Evolutionary conservation across 306 rosid genomes (phyloP), one percentile per base, ranked within the genome.

Genomic region (Cucumis cinereus): DNA sequence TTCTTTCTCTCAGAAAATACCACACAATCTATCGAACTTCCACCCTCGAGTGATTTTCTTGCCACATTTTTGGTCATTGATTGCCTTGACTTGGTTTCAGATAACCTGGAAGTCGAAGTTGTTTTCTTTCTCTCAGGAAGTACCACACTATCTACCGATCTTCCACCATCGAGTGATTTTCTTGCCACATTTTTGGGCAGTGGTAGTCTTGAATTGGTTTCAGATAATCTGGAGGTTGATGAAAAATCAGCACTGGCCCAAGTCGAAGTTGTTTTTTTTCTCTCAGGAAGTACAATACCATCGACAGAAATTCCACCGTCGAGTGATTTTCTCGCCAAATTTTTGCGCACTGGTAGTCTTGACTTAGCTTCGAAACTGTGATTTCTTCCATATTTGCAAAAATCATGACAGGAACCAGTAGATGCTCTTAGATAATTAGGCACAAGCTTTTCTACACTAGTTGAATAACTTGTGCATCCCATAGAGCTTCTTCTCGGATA

Each of bases 401-500:
- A 16, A 76, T 95, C 98, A 75, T 95, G 99, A 85, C 99, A 95
- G 54, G 99, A 95, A 66, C 96, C 97, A 3, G 88, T 79, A 35
- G 97, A 90, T 62, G 92, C 92, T 84, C 97, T 86, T 75, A 86
- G 96, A 84, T 92, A 92, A 81, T 28, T 85, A 54, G 99, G 97
- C 78, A 80, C 59, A 61, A 33, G 0, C 53, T 77, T 81, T 73
- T 80, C 86, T 68, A 53, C 80, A 15, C 77, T 79, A 49, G 69
- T 84, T 41, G 77, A 86, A 6, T 82, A 53, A 43, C 79, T 76
- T 59, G 80, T 79, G 66, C 81, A 90, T 67, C 88, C 93, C 24
- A 69, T 81, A 17, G 96, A 93, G 67, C 72, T 33, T 82, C 90
- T 82, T 82, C 88, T 86, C 57, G 52, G 66, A 82, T 77, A 67